phyloP scores from a whole-genome alignment of 768 basidiomycete genomes.

The Hygrophoropsis aurantiaca region DNA sequence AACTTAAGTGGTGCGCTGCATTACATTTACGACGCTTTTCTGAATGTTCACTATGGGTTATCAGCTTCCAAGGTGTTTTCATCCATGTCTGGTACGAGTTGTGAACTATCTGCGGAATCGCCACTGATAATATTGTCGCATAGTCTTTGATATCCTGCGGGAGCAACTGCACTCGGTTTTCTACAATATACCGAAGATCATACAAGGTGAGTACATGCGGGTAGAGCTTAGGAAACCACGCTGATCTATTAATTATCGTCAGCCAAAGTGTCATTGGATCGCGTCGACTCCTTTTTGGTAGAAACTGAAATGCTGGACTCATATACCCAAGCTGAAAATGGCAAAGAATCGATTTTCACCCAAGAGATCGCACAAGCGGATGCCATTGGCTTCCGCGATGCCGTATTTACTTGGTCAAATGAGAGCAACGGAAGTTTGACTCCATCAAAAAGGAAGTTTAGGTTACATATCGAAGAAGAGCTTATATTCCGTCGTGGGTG shows the following conservation, averaged over 20 bases:
- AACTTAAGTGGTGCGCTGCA: conserved; percentile 10
- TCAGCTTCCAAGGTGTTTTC: conserved; percentile 39
- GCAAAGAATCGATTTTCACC: conserved; percentile 1
- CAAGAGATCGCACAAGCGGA: conserved; percentile 16
- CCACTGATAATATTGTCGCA: not conserved
- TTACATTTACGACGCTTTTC: too few species aligned
- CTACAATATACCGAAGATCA: conserved; percentile 31
- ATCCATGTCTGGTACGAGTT: conserved; percentile 29
- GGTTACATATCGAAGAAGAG: conserved; percentile 51
- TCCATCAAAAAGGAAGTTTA: conserved; percentile 40
- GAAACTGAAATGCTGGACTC: conserved; percentile 14
- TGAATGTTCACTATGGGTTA: not conserved
- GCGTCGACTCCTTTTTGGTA: conserved; percentile 49
- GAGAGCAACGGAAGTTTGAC: conserved; percentile 11
- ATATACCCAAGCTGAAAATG: conserved; percentile 1
- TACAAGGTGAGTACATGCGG: conserved; percentile 14
- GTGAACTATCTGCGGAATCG: not conserved
- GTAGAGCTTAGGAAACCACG: conserved; percentile 17
- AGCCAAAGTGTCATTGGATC: conserved; percentile 66
- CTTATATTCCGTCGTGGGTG: conserved; percentile 51
- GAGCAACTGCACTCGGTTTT: conserved; percentile 42
- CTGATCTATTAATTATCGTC: conserved; percentile 7
- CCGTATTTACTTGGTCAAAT: conserved; percentile 53
- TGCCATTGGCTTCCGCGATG: conserved; percentile 52
- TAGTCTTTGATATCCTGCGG: conserved; percentile 62